Conservation (phyloP, 2,329 filamentous ascomycete species). For the Periglandula ipomoeae region DNA sequence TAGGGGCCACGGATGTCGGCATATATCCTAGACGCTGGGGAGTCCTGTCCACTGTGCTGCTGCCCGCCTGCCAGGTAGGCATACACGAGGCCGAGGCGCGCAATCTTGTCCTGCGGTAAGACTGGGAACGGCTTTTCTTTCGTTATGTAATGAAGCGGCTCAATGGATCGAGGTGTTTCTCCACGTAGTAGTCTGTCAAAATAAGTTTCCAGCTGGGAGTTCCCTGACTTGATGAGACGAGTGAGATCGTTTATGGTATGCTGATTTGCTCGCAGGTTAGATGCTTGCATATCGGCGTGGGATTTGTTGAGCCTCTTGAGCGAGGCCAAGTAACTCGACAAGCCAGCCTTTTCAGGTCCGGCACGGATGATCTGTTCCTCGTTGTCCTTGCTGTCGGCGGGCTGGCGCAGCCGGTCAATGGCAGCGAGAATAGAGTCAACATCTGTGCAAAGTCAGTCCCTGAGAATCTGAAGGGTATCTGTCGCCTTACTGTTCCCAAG, state of each 20-base stretch:
- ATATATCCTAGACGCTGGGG: conserved; percentile 72
- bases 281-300: conserved; percentile 73
- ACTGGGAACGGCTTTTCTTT: conserved; percentile 81
- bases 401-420: conserved; percentile 81
- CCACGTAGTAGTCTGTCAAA: conserved; percentile 68
- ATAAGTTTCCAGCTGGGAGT: conserved; percentile 72
- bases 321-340: conserved; percentile 79
- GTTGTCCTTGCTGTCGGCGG: conserved; percentile 83
- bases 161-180: conserved; percentile 71
- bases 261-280: conserved; percentile 89
- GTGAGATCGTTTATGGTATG: conserved; percentile 75
- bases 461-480: too few relatives aligned
- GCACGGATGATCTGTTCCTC: conserved; percentile 87
- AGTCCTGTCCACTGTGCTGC: conserved; percentile 46
- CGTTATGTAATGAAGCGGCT: conserved; percentile 86
- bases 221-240: conserved; percentile 68
- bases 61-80: conserved; percentile 60
- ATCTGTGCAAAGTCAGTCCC: conserved; percentile 40
- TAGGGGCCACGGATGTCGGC: conserved; percentile 81
- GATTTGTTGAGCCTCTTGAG: conserved; percentile 82
- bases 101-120: conserved; percentile 65
- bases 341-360: conserved; percentile 73
- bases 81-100: conserved; percentile 71
- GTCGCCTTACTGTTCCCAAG: conserved; percentile 71
- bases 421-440: conserved; percentile 78